Base-by-base conservation (phyloP, 169 alveolate species). In the Plasmodium sp. region DNA sequence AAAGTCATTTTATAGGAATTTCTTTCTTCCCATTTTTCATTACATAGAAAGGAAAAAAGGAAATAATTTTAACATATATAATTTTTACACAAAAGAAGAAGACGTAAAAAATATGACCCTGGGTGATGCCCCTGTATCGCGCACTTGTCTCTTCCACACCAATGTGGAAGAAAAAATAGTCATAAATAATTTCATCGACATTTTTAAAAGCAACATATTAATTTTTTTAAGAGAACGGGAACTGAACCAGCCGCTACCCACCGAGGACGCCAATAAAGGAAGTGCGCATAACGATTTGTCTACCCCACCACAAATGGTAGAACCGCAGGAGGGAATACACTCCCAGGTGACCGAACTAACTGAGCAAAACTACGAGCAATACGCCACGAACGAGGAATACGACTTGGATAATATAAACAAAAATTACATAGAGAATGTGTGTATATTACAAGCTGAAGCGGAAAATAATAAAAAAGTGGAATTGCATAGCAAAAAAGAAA, bases 171-270 rank as follows among this genome's bases (percentile, higher is more conserved):
- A 48, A 2, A 88, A 88, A 88, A 51, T 88, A 41, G 22, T 88
- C 10, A 88, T 88, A 88, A 88, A 88, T 54, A 88, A 88, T 88
- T 88, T 88, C 62, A 58, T 88, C 22, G 94, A 88, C 73, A 88
- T 88, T 36, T 88, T 88, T 80, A 88, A 88, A 88, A 88, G 90
- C 51, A 54, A 88, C 39, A 79, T 88, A 56, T 62, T 88, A 43
- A 58, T 34, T 45, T 88, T 43, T 80, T 80, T 88, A 80, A 88
- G 71, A 79, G 93, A 67, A 45, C 7, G 33, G 31, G 83, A 84
- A 9, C 33, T 43, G 45, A 39, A 48, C 33, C 71, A 86, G 16
- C 2, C n/a, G 12, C 12, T 22, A 75, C 22, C 48, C 18, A 6
- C 22, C 5, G 62, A 36, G 3, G 72, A 27, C 31, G 73, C 14